Evolutionary conservation across 257 asterid genomes (phyloP).

Genomic region (Ligustrum vulgare): DNA sequence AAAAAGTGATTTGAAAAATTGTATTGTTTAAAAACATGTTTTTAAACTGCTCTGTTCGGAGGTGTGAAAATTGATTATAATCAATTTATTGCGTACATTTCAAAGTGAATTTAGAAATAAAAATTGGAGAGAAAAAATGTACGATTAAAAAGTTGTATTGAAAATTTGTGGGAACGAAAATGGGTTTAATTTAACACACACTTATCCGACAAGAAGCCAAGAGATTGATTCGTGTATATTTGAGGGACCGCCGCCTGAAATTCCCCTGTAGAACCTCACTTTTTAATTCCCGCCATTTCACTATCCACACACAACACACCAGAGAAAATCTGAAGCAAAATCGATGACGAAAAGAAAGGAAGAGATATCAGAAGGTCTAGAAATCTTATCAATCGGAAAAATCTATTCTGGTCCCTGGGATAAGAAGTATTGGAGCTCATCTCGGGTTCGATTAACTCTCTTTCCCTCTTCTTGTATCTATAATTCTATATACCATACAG

Average conservation of each 20-base stretch:
- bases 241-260: not conserved
- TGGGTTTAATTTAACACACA: no score
- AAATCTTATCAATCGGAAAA: constrained; percentile 72
- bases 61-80: no score
- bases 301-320: not conserved
- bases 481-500: not conserved
- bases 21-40: no score
- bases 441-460: constrained; percentile 65
- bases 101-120: no score
- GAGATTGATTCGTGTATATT: no score
- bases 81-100: no score
- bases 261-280: not conserved
- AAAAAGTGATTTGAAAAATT: no score
- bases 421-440: constrained; percentile 97
- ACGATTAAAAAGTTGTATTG: no score
- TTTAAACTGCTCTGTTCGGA: no score
- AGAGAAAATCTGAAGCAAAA: not conserved
- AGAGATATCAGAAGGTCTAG: constrained; percentile 65
- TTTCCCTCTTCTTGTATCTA: constrained; percentile 9
- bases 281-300: constrained; percentile 49
- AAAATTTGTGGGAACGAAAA: no score
- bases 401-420: constrained; percentile 80
- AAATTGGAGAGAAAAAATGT: no score
- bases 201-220: no score
- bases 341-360: constrained; percentile 51